Evolutionary conservation across 768 basidiomycete species (phyloP), one percentile per base, ranked within the genome.

Genomic region (Podaxis mareebaensis): DNA sequence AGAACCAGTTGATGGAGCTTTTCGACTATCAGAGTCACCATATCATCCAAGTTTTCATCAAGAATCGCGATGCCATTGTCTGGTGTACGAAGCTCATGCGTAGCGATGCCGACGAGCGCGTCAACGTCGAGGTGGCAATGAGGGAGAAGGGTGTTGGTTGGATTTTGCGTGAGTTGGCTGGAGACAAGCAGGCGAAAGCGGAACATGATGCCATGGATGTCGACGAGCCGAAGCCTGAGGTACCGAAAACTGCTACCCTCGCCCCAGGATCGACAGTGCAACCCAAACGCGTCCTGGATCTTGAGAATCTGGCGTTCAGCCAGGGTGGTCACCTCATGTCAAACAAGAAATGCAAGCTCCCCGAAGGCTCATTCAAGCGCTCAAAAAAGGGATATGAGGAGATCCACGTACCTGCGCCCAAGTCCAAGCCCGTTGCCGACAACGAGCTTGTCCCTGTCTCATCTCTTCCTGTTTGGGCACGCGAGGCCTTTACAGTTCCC

Each of bases 81-180:
- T 99, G 97, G 97, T 97, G 95, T 70, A 99, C 97, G 53, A 96
- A 96, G 76, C 84, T 98, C 55, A 92, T 94, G 76, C 86, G 96
- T 26, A 91, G 90, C 59, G 88, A 90, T 68, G 92, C 92, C 0
- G 91, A 98, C 51, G 93, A 94, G 73, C 85, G 91, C 52, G 86
- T 96, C 48, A 93, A 98, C 70, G 86, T 97, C 42, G 96, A 99
- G 76, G 96, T 99, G 3, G 94, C 94, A 0, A 99, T 99, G 97
- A 83, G 96, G 51, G 96, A 99, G 79, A 96, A 93, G 76, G 95
- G 93, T 13, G 85, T 96, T 10, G 96, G 94, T 0, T 99, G 95
- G 95, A 98, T 99, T 73, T 72, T 96, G 58, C 85, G 92, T 60
- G 94, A 95, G 65, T 81, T 99, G 3, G 83, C 88, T 3, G 95